Evolutionary conservation across 768 basidiomycete species (phyloP).

Genomic region (Amylocystis lapponica): DNA sequence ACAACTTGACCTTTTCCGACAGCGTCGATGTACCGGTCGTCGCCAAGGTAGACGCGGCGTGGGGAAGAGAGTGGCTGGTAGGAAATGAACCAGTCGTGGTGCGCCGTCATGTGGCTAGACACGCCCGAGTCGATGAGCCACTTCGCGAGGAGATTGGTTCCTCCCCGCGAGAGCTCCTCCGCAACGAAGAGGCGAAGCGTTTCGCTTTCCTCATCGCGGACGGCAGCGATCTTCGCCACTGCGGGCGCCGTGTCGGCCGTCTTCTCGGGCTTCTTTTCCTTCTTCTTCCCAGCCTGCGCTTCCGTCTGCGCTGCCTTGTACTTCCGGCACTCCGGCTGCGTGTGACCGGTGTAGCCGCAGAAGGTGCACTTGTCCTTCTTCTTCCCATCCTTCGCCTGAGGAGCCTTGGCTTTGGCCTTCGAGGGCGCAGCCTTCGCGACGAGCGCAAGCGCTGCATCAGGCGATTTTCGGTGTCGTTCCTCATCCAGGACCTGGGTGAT

Average conservation of each 20-base stretch:
- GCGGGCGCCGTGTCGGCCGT: too few species aligned
- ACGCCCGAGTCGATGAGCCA: conserved; percentile 16
- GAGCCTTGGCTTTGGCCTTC: conserved; percentile 1
- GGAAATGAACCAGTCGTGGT: conserved; percentile 6
- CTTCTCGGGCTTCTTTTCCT: conserved; percentile 4
- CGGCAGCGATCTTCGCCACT: conserved; percentile 6
- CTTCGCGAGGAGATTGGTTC: neutral
- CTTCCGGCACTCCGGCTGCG: conserved; percentile 9
- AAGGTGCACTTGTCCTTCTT: conserved; percentile 6
- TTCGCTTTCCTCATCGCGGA: neutral
- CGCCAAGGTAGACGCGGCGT: conserved; percentile 10
- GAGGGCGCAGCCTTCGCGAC: neutral
- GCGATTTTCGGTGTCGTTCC: conserved; percentile 6
- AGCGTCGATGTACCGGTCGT: conserved; percentile 11
- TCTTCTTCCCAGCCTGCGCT: conserved; percentile 4
- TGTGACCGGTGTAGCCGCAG: conserved; percentile 10
- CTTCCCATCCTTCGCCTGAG: conserved; percentile 5
- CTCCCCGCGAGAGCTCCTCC: neutral
- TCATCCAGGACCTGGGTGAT: conserved; percentile 6
- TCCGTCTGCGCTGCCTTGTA: conserved; percentile 8
- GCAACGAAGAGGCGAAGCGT: conserved; percentile 2
- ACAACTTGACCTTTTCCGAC: conserved; percentile 6
- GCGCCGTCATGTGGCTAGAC: conserved; percentile 11
- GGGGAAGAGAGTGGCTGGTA: conserved; percentile 4
- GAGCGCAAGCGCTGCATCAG: neutral